A percentile compares a stretch with the other conserved stretches of the same genome.
Conservation (phyloP, 2,329 filamentous ascomycete genomes). For the Teratosphaeriaceae sp. region DNA sequence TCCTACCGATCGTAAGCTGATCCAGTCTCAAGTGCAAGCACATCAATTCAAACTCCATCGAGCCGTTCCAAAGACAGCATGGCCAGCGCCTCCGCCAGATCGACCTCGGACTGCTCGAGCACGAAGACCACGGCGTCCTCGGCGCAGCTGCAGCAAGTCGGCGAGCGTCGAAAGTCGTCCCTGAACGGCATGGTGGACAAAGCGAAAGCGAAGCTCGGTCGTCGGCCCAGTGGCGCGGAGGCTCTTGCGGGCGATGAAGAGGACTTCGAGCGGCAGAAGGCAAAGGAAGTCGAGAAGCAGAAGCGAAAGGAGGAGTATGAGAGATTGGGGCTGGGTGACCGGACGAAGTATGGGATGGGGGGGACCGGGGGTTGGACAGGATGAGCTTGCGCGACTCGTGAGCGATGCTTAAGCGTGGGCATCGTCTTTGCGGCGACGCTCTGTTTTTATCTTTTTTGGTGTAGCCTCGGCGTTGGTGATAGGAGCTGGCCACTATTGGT, state of each 20-base stretch:
- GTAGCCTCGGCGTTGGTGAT: too few species aligned
- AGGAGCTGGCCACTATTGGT: too few species aligned
- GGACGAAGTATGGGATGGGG: slow-evolving; percentile 7
- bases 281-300: slow-evolving; percentile 13
- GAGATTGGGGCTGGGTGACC: slow-evolving; percentile 10
- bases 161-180: slow-evolving; percentile 4
- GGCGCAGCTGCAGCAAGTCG: neutral
- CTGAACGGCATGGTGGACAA: slow-evolving; percentile 2
- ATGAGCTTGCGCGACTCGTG: neutral
- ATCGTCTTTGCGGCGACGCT: too few species aligned
- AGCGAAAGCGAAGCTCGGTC: slow-evolving; percentile 4
- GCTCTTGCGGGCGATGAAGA: slow-evolving; percentile 8
- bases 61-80: too few species aligned
- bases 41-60: too few species aligned
- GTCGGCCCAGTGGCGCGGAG: slow-evolving; percentile 4
- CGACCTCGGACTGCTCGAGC: neutral
- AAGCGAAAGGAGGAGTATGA: slow-evolving; percentile 15
- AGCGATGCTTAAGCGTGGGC: too few species aligned
- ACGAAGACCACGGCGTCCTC: neutral
- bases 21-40: too few species aligned
- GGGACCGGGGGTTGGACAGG: slow-evolving; percentile 1
- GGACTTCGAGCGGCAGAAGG: slow-evolving; percentile 12
- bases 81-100: neutral
- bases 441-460: too few species aligned
- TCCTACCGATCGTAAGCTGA: too few species aligned